Evolutionary conservation across 139 green algal species (phyloP), one percentile per base, ranked within the genome.

Genomic region (Parachlorella kessleri): DNA sequence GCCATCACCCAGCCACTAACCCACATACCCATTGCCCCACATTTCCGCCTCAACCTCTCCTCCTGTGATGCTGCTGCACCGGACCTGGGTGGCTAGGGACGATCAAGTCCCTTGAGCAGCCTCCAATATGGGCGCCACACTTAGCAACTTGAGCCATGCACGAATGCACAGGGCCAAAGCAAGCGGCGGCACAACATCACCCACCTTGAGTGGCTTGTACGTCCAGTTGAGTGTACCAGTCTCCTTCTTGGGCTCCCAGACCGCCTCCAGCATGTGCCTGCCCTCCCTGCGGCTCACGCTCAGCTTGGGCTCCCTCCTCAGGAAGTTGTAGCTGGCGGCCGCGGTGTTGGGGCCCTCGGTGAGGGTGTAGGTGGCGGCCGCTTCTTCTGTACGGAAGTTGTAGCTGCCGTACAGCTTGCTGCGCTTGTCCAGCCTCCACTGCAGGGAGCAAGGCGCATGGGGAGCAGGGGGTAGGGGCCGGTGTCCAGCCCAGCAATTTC

Each of bases 381-480:
- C 66, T 41, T 82, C 77, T 35, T 82, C 65, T 24, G 37, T 82
- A 9, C 14, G 5, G 35, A 87, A 87, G 39, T 87, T 84, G 73
- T 87, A 87, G 8, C 38, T 66, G 64, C 77, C 82, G 3, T 37
- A 30, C 23, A 87, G 41, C 55, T 80, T 83, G 41, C 80, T 87
- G 37, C 68, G 26, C 33, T 55, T 70, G 76, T 87, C 77, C 66
- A 84, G 59, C 32, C 78, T 79, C 72, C 77, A 87, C 33, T n/a
- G n/a, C n/a, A n/a, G n/a, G n/a, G n/a, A n/a, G n/a, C n/a, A n/a
- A n/a, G n/a, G n/a, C n/a, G n/a, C n/a, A n/a, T n/a, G n/a, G n/a
- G n/a, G n/a, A n/a, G n/a, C n/a, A n/a, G n/a, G n/a, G n/a, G n/a
- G n/a, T n/a, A n/a, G n/a, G n/a, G n/a, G n/a, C n/a, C n/a, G n/a